Evolutionary conservation across 495 filamentous ascomycete species (phyloP), one percentile per base, ranked within the genome.

Genomic region (Copromyces sp.): DNA sequence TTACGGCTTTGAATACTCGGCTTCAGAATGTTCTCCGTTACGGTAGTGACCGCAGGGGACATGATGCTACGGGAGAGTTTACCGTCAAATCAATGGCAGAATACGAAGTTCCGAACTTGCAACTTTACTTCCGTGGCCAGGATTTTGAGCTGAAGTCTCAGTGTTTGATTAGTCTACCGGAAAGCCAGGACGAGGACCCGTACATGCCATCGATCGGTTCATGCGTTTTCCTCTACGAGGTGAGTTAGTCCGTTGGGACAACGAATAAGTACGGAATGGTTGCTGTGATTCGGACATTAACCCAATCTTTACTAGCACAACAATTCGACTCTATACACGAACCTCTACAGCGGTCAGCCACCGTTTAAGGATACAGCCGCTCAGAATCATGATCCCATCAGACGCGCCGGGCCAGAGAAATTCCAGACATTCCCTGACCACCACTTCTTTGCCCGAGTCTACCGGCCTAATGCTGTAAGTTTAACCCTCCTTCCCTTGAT

Each of bases 401-500:
- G 81, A 17, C 77, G 78, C n/a, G 76, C 75, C 11, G 84, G 84
- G 1, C 84, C 84, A 3, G 71, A 75, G 1, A 72, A 72, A 40
- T 85, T 84, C 37, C 81, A 79, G 32, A 72, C 74, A 0, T 86
- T 86, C 68, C 84, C 84, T 4, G 77, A 79, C 9, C 84, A 86
- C 72, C 84, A 86, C 75, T 86, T 85, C 73, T 85, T 85, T 68
- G 83, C 80, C 32, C 81, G 84, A 2, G 80, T 85, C 29, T 86
- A 83, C 53, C 82, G 84, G 9, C 83, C 78, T 42, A 81, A 73
- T 45, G 83, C 82, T 38, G 84, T 83, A 74, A 74, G 83, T 78
- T 17, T 17, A 37, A 5, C 35, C 29, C 1, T 41, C 53, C 1
- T 38, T 9, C 24, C 24, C 24, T 3, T 12, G 20, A 61, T 20